phyloP scores from a whole-genome alignment of 2,329 filamentous ascomycete genomes.

The Fulvia fulva region DNA sequence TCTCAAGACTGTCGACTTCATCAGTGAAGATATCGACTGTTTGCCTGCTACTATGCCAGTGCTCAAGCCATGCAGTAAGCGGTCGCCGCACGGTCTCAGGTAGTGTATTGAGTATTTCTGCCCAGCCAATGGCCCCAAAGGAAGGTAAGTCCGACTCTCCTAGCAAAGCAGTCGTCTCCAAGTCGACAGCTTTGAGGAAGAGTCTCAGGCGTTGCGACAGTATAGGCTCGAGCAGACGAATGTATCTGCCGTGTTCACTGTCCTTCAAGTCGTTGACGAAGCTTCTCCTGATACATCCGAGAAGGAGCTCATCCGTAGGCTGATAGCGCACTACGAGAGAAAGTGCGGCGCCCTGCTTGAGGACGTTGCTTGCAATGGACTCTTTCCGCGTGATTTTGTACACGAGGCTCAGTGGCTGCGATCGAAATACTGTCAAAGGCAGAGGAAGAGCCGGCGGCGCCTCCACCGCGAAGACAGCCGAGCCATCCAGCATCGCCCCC shows the following conservation, averaged over 20 bases:
- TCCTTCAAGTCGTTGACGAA: slow-evolving; percentile 47
- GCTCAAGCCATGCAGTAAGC: slow-evolving; percentile 49
- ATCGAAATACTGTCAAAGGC: slow-evolving; percentile 65
- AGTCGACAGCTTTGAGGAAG: slow-evolving; percentile 45
- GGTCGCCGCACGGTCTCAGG: slow-evolving; percentile 42
- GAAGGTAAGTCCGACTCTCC: slow-evolving; percentile 49
- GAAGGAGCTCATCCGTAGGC: slow-evolving; percentile 70
- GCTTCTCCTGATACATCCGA: slow-evolving; percentile 42
- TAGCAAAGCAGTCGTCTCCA: slow-evolving; percentile 53
- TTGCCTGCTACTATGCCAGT: slow-evolving; percentile 50
- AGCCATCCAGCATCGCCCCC: slow-evolving; percentile 65
- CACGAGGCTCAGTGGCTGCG: slow-evolving; percentile 74
- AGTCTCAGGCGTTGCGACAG: slow-evolving; percentile 46
- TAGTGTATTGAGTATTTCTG: slow-evolving; percentile 49
- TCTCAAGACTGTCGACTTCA: slow-evolving; percentile 24
- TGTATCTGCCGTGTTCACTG: slow-evolving; percentile 46
- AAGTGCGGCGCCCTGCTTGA: slow-evolving; percentile 44
- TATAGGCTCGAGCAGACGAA: slow-evolving; percentile 50
- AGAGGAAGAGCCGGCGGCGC: slow-evolving; percentile 47
- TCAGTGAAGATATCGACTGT: slow-evolving; percentile 25
- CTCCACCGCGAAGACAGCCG: slow-evolving; percentile 63
- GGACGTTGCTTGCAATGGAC: slow-evolving; percentile 19
- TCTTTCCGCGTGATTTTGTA: slow-evolving; percentile 69
- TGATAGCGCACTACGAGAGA: slow-evolving; percentile 72
- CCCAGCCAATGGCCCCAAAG: slow-evolving; percentile 54